phyloP scores from a whole-genome alignment of 1,284 basidiomycete species.

The Rugiboletus extremiorientalis region DNA sequence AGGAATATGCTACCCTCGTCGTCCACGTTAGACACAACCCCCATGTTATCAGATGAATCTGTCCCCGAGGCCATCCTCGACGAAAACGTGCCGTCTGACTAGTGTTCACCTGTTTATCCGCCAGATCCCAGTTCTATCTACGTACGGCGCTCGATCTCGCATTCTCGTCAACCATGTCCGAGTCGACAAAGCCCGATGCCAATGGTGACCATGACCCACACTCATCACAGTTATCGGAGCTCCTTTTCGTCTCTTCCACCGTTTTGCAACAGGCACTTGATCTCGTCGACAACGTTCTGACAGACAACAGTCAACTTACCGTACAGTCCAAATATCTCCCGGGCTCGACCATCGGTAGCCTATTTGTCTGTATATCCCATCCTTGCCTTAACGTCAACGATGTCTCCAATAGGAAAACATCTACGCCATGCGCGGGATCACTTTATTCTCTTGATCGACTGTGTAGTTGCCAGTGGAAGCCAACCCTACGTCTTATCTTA shows the following conservation, averaged over 20 bases:
- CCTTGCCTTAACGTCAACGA: slow-evolving; percentile 1
- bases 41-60: slow-evolving; percentile 16
- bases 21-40: slow-evolving; percentile 5
- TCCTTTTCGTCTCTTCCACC: slow-evolving; percentile 63
- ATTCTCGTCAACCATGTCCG: slow-evolving; percentile 25
- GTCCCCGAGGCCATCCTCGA: slow-evolving; percentile 29
- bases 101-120: slow-evolving; percentile 17
- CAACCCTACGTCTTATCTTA: slow-evolving; percentile 65
- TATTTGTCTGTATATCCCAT: not conserved
- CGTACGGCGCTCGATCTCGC: not conserved
- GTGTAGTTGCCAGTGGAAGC: slow-evolving; percentile 45
- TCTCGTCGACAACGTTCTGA: slow-evolving; percentile 62
- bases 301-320: slow-evolving; percentile 66
- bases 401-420: slow-evolving; percentile 62
- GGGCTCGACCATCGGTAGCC: slow-evolving; percentile 77
- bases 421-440: slow-evolving; percentile 81
- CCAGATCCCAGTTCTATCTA: not conserved
- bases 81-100: slow-evolving; percentile 14
- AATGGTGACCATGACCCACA: slow-evolving; percentile 12
- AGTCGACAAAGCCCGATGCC: slow-evolving; percentile 12
- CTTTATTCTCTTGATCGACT: slow-evolving; percentile 64
- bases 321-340: slow-evolving; percentile 66
- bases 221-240: slow-evolving; percentile 42
- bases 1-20: slow-evolving; percentile 48
- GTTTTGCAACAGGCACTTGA: slow-evolving; percentile 71